Evolutionary conservation across 805 yeast species (phyloP).

Genomic region (Ogataea philodendri): DNA sequence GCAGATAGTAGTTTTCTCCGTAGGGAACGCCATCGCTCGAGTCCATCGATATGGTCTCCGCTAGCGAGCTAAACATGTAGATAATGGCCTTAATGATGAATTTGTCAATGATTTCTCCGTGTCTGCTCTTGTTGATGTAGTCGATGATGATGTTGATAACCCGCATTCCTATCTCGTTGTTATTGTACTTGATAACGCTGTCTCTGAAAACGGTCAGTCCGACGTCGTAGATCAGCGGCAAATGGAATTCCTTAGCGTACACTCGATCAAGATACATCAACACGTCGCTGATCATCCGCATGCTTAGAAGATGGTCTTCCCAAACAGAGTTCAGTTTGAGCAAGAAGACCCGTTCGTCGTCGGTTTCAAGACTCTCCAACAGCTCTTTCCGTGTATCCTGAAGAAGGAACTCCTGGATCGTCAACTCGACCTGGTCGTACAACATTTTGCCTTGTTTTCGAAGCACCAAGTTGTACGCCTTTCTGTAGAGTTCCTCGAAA

Average conservation of each 20-base stretch:
- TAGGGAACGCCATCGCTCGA: conserved; percentile 26
- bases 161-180: conserved; percentile 48
- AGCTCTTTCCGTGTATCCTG: conserved; percentile 26
- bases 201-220: conserved; percentile 70
- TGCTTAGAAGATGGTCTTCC: conserved; percentile 68
- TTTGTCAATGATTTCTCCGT: conserved; percentile 54
- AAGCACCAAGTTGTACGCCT: conserved; percentile 73
- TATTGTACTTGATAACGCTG: conserved; percentile 49
- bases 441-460: conserved; percentile 64
- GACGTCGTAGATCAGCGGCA: conserved; percentile 66
- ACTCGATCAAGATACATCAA: conserved; percentile 85
- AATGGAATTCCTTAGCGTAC: conserved; percentile 65
- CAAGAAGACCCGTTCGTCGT: conserved; percentile 32
- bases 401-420: conserved; percentile 48
- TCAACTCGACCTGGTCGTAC: conserved; percentile 55
- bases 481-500: conserved; percentile 78
- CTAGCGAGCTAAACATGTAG: conserved; percentile 67
- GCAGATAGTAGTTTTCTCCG: conserved; percentile 61
- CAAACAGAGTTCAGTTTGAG: conserved; percentile 46
- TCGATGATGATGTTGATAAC: conserved; percentile 49
- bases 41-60: conserved; percentile 34
- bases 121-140: conserved; percentile 56
- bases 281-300: conserved; percentile 80
- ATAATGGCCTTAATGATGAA: conserved; percentile 59
- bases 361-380: conserved; percentile 10